These are phyloP conservation scores for Raddia distichophylla DNA, from an alignment of 176 grass and related monocot species.

Conservation along the genomic window DNA sequence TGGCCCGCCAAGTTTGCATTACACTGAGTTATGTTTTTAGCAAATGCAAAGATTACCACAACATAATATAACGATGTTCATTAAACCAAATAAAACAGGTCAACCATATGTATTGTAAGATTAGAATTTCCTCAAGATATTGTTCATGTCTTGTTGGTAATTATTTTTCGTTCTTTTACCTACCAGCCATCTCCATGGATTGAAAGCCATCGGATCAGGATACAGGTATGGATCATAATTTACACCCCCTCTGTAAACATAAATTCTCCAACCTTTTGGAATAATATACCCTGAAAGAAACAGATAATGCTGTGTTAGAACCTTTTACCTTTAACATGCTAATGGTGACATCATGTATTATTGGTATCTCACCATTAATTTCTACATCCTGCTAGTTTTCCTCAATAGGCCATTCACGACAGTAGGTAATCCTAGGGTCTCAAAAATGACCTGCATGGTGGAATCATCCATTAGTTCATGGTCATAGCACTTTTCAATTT, in stretches of 20 bases:
- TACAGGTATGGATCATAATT: slow-evolving; percentile 91
- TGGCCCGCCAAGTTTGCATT: too few species aligned
- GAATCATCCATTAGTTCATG: slow-evolving; percentile 9
- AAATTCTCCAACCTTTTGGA: slow-evolving; percentile 94
- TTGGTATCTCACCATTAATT: slow-evolving; percentile 69
- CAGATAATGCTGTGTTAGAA: too few species aligned
- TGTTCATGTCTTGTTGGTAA: slow-evolving; percentile 4
- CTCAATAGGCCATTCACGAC: slow-evolving; percentile 93
- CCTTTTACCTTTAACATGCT: background rate
- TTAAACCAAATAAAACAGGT: too few species aligned
- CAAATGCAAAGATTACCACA: too few species aligned
- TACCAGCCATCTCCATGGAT: slow-evolving; percentile 99
- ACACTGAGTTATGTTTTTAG: too few species aligned
- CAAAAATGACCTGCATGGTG: slow-evolving; percentile 68
- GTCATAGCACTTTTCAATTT: background rate
- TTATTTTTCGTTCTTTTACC: slow-evolving; percentile 26
- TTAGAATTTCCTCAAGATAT: background rate
- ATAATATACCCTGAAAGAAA: slow-evolving; percentile 79
- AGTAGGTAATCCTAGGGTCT: slow-evolving; percentile 90
- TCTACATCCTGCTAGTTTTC: slow-evolving; percentile 90
- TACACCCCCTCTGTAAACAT: slow-evolving; percentile 95
- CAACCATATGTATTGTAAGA: background rate
- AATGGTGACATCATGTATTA: background rate
- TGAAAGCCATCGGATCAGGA: slow-evolving; percentile 76
- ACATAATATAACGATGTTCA: too few species aligned